phyloP scores from a whole-genome alignment of 176 grass and related monocot species.

The Oryza officinalis region DNA sequence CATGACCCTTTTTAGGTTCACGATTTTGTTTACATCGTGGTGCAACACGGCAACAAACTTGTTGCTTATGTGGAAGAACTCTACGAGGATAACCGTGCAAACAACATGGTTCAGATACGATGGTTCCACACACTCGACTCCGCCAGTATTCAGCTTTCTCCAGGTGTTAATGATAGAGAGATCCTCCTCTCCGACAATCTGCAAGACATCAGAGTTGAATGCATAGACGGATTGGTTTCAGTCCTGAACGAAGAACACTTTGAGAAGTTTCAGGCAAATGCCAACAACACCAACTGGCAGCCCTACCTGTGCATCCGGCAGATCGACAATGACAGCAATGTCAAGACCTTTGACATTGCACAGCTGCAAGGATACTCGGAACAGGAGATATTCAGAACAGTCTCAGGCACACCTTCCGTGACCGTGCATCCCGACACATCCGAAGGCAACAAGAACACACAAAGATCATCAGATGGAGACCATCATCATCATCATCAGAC shows the following conservation, averaged over 20 bases:
- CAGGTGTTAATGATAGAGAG: constrained; percentile 45
- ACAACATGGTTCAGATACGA: constrained; percentile 59
- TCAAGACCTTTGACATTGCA: constrained; percentile 55
- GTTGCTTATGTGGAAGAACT: constrained; percentile 72
- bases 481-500: not conserved
- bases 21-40: constrained; percentile 63
- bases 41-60: constrained; percentile 44
- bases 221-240: constrained; percentile 52
- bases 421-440: constrained; percentile 35
- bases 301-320: constrained; percentile 50
- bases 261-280: constrained; percentile 41
- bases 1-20: constrained; percentile 48
- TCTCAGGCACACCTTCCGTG: constrained; percentile 28
- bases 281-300: constrained; percentile 19
- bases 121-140: constrained; percentile 58
- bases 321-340: constrained; percentile 43
- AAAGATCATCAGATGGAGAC: constrained; percentile 23
- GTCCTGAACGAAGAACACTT: constrained; percentile 64
- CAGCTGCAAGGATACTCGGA: constrained; percentile 61
- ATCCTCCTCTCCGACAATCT: constrained; percentile 56
- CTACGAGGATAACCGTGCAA: constrained; percentile 50
- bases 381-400: constrained; percentile 51
- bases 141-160: constrained; percentile 36
- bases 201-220: constrained; percentile 65
- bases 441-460: not conserved